Percentiles rank a stretch among this genome's conserved stretches.
phyloP scores from a whole-genome alignment of 192 early-diverging fungal species.

The Linderina pennispora region DNA sequence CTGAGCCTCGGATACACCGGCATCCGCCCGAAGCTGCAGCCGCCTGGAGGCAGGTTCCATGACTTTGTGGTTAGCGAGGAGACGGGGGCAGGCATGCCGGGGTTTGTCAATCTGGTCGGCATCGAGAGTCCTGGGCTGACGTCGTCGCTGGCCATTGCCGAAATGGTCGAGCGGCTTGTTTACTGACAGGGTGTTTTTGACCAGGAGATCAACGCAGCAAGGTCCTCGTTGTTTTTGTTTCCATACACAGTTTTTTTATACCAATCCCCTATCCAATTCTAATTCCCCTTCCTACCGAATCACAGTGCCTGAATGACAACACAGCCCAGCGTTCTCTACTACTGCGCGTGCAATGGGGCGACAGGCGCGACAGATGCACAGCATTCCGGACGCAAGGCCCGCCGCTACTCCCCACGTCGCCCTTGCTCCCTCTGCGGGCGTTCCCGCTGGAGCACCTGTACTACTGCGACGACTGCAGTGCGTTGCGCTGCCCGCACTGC shows the following conservation, averaged over 20 bases:
- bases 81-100: constrained; percentile 33
- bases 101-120: constrained; percentile 71
- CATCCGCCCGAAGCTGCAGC: constrained; percentile 78
- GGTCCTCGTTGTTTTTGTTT: too few species aligned
- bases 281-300: neutral
- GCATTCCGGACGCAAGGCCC: neutral
- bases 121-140: constrained; percentile 88
- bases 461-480: constrained; percentile 85
- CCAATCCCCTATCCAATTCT: too few species aligned
- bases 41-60: constrained; percentile 60
- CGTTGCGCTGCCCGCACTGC: constrained; percentile 75
- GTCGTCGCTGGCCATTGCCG: constrained; percentile 70
- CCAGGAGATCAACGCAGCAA: too few species aligned
- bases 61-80: constrained; percentile 75
- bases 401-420: constrained; percentile 1
- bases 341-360: constrained; percentile 26
- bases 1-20: constrained; percentile 69
- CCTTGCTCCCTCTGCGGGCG: constrained; percentile 22
- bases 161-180: constrained; percentile 18
- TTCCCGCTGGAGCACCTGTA: constrained; percentile 65
- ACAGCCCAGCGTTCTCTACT: constrained; percentile 20
- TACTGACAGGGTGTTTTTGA: too few species aligned
- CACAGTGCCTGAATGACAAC: neutral
- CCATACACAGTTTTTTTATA: too few species aligned
- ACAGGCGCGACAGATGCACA: neutral